Evolutionary conservation across 1,284 basidiomycete genomes (phyloP).

Genomic region (Trametes sp.): DNA sequence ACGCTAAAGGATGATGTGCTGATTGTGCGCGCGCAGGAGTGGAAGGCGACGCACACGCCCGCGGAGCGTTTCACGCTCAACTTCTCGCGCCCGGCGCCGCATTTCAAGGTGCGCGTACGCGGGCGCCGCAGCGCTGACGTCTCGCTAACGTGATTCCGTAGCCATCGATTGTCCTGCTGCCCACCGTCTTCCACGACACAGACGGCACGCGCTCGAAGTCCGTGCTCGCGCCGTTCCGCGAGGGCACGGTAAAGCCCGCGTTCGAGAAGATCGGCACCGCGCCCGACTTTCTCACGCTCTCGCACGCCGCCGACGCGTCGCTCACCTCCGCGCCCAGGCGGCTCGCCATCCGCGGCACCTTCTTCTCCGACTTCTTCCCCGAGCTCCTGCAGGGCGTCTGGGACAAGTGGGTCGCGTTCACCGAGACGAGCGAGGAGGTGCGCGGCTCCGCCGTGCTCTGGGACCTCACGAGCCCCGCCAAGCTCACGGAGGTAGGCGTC

Average conservation of each 20-base stretch:
- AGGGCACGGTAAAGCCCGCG: conserved; percentile 26
- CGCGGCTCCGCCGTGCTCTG: conserved; percentile 32
- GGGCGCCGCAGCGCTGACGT: background rate
- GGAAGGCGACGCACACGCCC: conserved; percentile 24
- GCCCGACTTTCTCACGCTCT: conserved; percentile 29
- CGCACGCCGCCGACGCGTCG: conserved; percentile 34
- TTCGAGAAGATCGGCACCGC: conserved; percentile 24
- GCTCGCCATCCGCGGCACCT: conserved; percentile 34
- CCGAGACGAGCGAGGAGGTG: conserved; percentile 33
- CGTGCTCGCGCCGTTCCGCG: conserved; percentile 37
- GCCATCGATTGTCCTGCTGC: conserved; percentile 36
- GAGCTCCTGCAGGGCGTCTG: conserved; percentile 32
- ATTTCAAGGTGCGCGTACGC: conserved; percentile 31
- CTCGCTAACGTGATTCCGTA: conserved; percentile 9
- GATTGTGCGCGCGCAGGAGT: conserved; percentile 18
- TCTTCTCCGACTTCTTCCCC: conserved; percentile 31
- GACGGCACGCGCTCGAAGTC: conserved; percentile 39
- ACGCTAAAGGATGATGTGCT: background rate
- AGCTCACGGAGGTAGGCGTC: conserved; percentile 23
- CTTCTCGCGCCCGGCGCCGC: conserved; percentile 34
- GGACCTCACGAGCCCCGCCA: conserved; percentile 32
- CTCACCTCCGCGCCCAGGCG: conserved; percentile 29
- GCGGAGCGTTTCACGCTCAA: conserved; percentile 30
- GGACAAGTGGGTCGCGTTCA: conserved; percentile 35
- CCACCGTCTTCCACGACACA: conserved; percentile 37